These are phyloP conservation scores for Fusarium sp. DNA, from an alignment of 2,329 filamentous ascomycete genomes.

Conservation along the genomic window DNA sequence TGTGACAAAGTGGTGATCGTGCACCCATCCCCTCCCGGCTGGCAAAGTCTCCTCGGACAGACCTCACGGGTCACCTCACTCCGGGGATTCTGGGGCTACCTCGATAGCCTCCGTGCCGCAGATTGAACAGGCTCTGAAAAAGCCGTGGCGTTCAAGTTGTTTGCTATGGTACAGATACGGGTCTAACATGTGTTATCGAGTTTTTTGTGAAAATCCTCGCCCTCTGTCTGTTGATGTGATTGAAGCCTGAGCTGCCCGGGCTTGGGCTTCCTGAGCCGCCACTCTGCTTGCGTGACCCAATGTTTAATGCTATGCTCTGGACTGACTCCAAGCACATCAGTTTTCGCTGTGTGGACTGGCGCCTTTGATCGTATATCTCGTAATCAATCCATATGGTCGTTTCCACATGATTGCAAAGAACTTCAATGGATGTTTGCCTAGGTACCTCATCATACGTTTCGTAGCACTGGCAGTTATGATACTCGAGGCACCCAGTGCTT, in stretches of 20 bases:
- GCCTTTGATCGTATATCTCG: not conserved
- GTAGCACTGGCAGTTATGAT: not conserved
- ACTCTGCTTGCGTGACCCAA: not conserved
- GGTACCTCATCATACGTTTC: not conserved
- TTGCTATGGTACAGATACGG: constrained; percentile 74
- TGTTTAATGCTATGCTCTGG: not conserved
- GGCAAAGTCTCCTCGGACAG: constrained; percentile 65
- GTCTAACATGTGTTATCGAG: constrained; percentile 60
- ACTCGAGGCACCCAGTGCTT: not conserved
- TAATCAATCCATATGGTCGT: not conserved
- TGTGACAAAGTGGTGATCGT: constrained; percentile 43
- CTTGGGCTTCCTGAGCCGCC: not conserved
- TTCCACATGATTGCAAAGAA: not conserved
- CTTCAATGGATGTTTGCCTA: not conserved
- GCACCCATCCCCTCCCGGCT: constrained; percentile 55
- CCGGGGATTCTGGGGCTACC: constrained; percentile 67
- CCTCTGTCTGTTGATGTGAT: not conserved
- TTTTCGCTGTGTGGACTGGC: not conserved
- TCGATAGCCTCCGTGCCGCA: constrained; percentile 69
- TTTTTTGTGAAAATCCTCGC: constrained; percentile 6
- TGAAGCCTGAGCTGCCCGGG: not conserved
- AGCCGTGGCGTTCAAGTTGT: constrained; percentile 66
- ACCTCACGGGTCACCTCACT: constrained; percentile 48
- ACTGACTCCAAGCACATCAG: too few species aligned
- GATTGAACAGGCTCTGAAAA: constrained; percentile 69